Evolutionary conservation across 768 basidiomycete species (phyloP).

Genomic region (Dentipellis sp.): DNA sequence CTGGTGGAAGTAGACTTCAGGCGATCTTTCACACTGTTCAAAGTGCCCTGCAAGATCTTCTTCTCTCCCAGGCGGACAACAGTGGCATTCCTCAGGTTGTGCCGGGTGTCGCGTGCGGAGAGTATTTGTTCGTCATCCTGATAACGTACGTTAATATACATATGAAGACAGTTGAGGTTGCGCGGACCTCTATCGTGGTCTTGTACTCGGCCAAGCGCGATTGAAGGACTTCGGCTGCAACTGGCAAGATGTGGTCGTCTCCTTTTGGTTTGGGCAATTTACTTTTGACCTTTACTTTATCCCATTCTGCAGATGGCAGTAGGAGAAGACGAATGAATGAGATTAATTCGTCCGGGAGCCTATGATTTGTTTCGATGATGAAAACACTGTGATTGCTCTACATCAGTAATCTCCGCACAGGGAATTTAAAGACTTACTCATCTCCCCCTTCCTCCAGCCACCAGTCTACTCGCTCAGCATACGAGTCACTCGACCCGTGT

Average conservation of each 20-base stretch:
- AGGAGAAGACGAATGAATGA: conserved; percentile 60
- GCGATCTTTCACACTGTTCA: neutral
- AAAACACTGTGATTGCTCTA: conserved; percentile 35
- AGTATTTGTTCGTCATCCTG: conserved; percentile 45
- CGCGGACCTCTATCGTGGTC: conserved; percentile 45
- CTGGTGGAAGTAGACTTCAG: neutral
- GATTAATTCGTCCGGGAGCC: conserved; percentile 46
- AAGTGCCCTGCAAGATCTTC: conserved; percentile 36
- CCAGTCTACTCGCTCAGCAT: conserved; percentile 71
- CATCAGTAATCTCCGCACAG: neutral
- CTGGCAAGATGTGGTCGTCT: conserved; percentile 35
- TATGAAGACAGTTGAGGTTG: neutral
- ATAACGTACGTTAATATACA: neutral
- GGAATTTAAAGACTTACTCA: conserved; percentile 46
- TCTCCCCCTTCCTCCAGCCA: conserved; percentile 89
- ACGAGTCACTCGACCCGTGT: conserved; percentile 10
- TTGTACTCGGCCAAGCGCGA: conserved; percentile 46
- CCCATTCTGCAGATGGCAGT: conserved; percentile 48
- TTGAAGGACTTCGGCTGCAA: conserved; percentile 40
- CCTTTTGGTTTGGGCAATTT: conserved; percentile 68
- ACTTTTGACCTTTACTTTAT: conserved; percentile 45
- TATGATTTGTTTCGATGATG: conserved; percentile 40
- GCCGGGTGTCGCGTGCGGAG: conserved; percentile 11
- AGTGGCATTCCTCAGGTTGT: conserved; percentile 51
- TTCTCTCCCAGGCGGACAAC: conserved; percentile 79